Conservation (phyloP, 768 basidiomycete genomes). For the Boletus sp. region DNA sequence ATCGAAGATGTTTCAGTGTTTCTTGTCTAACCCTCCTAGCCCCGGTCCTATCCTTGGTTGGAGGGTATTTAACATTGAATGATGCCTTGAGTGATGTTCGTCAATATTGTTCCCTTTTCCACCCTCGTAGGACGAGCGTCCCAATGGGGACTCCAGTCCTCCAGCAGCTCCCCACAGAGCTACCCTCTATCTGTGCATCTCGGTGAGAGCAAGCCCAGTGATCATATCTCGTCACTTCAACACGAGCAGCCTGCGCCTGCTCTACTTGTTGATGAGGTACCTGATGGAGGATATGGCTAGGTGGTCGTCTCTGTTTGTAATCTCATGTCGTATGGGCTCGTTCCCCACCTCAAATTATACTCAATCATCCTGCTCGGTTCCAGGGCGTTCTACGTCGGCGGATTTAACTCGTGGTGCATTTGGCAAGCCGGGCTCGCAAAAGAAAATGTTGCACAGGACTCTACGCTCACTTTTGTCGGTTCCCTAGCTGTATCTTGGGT, state of each 20-base stretch:
- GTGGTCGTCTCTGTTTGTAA: constrained; percentile 31
- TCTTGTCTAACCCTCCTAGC: constrained; percentile 5
- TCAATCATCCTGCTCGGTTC: not conserved
- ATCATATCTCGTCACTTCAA: not conserved
- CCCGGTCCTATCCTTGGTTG: not conserved
- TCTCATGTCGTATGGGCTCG: constrained; percentile 23
- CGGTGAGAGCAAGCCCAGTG: not conserved
- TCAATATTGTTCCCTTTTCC: not conserved
- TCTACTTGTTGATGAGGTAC: constrained; percentile 13
- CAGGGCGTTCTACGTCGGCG: constrained; percentile 28
- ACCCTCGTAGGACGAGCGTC: not conserved
- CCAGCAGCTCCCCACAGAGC: constrained; percentile 1
- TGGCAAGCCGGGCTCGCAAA: constrained; percentile 31
- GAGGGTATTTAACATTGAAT: not conserved
- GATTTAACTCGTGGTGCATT: constrained; percentile 31
- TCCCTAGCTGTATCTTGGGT: constrained; percentile 30
- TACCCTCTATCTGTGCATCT: not conserved
- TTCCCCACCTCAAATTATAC: not conserved
- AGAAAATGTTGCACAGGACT: constrained; percentile 23
- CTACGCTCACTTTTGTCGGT: constrained; percentile 33
- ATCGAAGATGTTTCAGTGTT: not conserved
- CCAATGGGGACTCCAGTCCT: not conserved
- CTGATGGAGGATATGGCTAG: constrained; percentile 36
- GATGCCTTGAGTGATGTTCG: not conserved
- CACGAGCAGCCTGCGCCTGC: not conserved